Base-by-base conservation (phyloP, 1,284 basidiomycete species). In the Trichosporon sp. region DNA sequence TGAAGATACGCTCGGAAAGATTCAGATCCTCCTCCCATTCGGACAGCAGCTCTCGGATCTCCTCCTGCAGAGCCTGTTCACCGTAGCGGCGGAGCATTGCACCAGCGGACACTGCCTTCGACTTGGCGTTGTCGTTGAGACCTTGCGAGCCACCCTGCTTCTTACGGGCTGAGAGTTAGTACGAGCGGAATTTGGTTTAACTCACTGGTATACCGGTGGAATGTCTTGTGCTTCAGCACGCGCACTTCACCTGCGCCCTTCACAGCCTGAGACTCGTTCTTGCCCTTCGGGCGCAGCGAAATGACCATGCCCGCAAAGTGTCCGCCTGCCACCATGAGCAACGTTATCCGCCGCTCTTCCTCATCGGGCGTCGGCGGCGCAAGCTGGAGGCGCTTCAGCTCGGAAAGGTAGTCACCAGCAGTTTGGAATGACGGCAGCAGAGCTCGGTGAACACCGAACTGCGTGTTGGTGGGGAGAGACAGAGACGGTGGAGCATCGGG, bases 81-180 rank as follows among this genome's bases (percentile, higher is more conserved):
- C 97, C 97, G 80, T 98, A 97, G 73, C 97, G 90, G 81, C 97
- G 91, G 16, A 99, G 87, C 85, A 90, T 90, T 0, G 97, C 97
- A 82, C 97, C 97, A 11, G 96, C 96, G 83, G 94, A 96, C 79
- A 94, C 93, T 0, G 97, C 97, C 71, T 90, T 90, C 6, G 93
- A 93, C 82, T 96, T 96, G 2, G 93, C 88, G 70, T 95, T 93
- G 82, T 99, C 97, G 78, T 98, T 97, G 2, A 92, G 78, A 1
- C 91, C 91, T 84, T 99, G 97, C 0, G 93, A 92, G 0, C 97
- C 97, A 83, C 97, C 97, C 86, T 99, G 97, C 83, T 99, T 99
- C 75, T 93, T 88, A 76, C 97, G 92, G 51, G 97, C 94, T 97
- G 21, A 68, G 16, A n/a, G 6, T 63, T 37, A 63, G 31, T 32